Evolutionary conservation across 225 moss, liverwort and hornwort genomes (phyloP), one percentile per base, ranked within the genome.

Genomic region (Physcomitrium patens): DNA sequence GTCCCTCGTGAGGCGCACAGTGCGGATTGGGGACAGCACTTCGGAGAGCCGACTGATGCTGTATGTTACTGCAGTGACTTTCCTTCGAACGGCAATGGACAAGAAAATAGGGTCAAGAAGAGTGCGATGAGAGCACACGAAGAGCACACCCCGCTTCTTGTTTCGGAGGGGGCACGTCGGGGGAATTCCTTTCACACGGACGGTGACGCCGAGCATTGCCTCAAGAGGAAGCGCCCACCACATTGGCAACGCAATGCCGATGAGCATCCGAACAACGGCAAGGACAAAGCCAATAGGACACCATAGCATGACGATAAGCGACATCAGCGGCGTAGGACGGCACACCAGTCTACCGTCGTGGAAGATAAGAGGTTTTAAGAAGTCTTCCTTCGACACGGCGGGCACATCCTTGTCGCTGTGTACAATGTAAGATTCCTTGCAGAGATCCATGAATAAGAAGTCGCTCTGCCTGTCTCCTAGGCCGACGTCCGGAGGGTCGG

Each of bases 81-180:
- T 84, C 9, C 92, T 80, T 0, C 93, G 82, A 14, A 88, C 88
- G 3, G 96, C 92, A 7, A 94, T 88, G 26, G 86, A 91, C 0
- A 94, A 70, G 28, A 94, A 94, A 8, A 96, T 91, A 2, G 96
- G 96, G 47, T 96, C 96, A 0, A 96, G 75, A 0, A 96, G 86
- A 1, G 96, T 96, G 0, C 96, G 77, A 50, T 96, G 96, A 0
- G 89, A 82, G 74, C 96, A 96, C 0, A 96, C 96, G 4, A 91
- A 96, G 0, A 96, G 74, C 0, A 96, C 90, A 0, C 96, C 96
- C 0, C 92, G 86, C 24, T 82, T 84, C 65, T 83, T 83, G 58
- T 19, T 79, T 5, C 63, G 76, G 6, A 57, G 12, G 0, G 71
- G 92, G 43, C 60, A 79, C 2, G 70, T 81, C 0, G 91, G 89